A percentile compares a stretch with the other conserved stretches of the same genome.
Conservation (phyloP, 805 yeast species). For the Teunomyces stri region DNA sequence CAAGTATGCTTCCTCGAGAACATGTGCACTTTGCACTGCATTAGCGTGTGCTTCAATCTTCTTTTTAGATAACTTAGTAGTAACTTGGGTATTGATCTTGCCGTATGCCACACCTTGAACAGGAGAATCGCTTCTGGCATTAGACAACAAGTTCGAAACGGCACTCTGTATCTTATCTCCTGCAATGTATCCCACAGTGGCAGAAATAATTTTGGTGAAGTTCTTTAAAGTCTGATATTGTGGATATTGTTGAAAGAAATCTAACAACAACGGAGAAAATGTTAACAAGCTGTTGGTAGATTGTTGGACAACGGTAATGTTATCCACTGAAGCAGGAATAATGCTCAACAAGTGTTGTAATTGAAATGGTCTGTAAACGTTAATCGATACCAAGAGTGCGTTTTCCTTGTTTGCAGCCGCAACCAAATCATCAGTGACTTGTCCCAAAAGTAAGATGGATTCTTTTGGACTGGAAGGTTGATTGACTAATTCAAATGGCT, state of each 20-base stretch:
- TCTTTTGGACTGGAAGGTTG: slow-evolving; percentile 37
- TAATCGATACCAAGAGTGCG: slow-evolving; percentile 53
- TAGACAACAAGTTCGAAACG: slow-evolving; percentile 48
- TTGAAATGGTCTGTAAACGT: slow-evolving; percentile 73
- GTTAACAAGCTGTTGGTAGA: slow-evolving; percentile 28
- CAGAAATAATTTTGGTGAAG: slow-evolving; percentile 51
- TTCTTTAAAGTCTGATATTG: slow-evolving; percentile 43
- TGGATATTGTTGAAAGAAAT: slow-evolving; percentile 62
- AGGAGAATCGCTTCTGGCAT: slow-evolving; percentile 53
- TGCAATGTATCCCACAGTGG: slow-evolving; percentile 53
- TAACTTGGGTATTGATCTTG: slow-evolving; percentile 25
- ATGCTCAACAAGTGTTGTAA: slow-evolving; percentile 46
- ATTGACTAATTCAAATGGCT: slow-evolving; percentile 31
- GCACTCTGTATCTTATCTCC: slow-evolving; percentile 39
- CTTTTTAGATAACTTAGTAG: slow-evolving; percentile 27
- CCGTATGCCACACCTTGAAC: slow-evolving; percentile 66
- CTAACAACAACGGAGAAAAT: slow-evolving; percentile 72
- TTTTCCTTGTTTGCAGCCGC: slow-evolving; percentile 34
- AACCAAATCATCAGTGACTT: slow-evolving; percentile 44
- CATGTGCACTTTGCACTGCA: slow-evolving; percentile 47
- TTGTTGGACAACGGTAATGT: slow-evolving; percentile 68
- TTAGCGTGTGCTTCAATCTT: slow-evolving; percentile 19
- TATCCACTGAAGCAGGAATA: slow-evolving; percentile 54
- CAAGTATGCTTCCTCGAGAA: slow-evolving; percentile 72
- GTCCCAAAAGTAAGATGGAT: slow-evolving; percentile 64